Percentiles rank a stretch among this genome's conserved stretches.
phyloP scores from a whole-genome alignment of 2,329 filamentous ascomycete genomes.

The Ophiognomonia clavigignenti-juglandacearum region DNA sequence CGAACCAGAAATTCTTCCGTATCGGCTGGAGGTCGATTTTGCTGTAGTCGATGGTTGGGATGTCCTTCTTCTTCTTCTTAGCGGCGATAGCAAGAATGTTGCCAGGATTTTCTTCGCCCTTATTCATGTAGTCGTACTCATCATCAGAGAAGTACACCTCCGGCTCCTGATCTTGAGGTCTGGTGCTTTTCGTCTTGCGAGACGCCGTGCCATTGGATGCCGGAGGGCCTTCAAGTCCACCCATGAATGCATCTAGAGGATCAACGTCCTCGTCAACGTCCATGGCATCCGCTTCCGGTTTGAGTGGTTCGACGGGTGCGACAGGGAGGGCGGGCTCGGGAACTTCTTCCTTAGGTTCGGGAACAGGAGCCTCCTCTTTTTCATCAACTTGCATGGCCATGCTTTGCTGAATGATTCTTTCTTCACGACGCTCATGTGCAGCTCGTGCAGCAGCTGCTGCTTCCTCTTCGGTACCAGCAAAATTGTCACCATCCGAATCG shows the following conservation, averaged over 20 bases:
- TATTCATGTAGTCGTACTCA: conserved; percentile 55
- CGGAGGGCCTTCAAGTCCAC: conserved; percentile 53
- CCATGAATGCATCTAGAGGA: conserved; percentile 97
- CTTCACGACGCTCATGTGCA: conserved; percentile 78
- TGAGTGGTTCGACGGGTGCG: conserved; percentile 2
- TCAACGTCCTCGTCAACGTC: conserved; percentile 71
- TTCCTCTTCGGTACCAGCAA: conserved; percentile 81
- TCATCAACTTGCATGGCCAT: conserved; percentile 41
- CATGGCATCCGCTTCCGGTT: conserved; percentile 40
- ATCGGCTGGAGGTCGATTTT: conserved; percentile 84
- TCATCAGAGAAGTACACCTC: conserved; percentile 88
- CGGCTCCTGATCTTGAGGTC: conserved; percentile 59
- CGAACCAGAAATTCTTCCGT: conserved; percentile 91
- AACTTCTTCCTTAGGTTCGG: conserved; percentile 19
- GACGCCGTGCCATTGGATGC: conserved; percentile 18
- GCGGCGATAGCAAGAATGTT: conserved; percentile 48
- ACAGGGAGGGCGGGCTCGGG: conserved; percentile 13
- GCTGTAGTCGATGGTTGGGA: conserved; percentile 80
- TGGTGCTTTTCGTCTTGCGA: conserved; percentile 31
- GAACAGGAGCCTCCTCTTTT: conserved; percentile 21
- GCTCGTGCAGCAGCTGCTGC: conserved; percentile 79
- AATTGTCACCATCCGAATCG: conserved; percentile 70
- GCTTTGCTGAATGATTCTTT: conserved; percentile 50
- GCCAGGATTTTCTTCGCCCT: conserved; percentile 42
- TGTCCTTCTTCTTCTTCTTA: conserved; percentile 88